These are phyloP conservation scores for Boletus mariae DNA, from an alignment of 1,284 basidiomycete genomes.

Conservation along the genomic window DNA sequence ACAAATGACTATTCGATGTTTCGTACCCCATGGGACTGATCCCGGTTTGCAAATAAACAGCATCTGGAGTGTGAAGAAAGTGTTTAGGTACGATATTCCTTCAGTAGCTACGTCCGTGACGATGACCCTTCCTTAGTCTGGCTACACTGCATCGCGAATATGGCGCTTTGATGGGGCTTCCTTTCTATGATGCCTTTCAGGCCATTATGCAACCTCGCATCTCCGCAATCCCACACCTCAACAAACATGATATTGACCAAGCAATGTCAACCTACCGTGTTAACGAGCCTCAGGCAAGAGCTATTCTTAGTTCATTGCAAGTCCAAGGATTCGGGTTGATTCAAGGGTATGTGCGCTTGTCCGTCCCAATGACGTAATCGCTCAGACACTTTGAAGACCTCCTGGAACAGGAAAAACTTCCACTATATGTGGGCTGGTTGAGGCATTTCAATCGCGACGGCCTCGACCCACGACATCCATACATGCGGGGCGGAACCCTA, in stretches of 20 bases:
- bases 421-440: constrained; percentile 94
- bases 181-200: constrained; percentile 76
- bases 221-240: constrained; percentile 45
- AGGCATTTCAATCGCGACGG: constrained; percentile 72
- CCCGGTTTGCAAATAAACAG: constrained; percentile 61
- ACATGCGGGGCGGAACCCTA: constrained; percentile 40
- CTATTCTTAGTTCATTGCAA: constrained; percentile 76
- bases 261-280: constrained; percentile 74
- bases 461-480: constrained; percentile 48
- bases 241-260: constrained; percentile 53
- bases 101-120: background rate
- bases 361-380: constrained; percentile 1
- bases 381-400: constrained; percentile 46
- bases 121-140: constrained; percentile 50
- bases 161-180: constrained; percentile 79
- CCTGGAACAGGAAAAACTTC: constrained; percentile 99
- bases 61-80: constrained; percentile 75
- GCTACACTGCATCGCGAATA: constrained; percentile 93
- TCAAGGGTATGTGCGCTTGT: constrained; percentile 71
- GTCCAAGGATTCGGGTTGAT: constrained; percentile 87
- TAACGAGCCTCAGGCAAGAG: constrained; percentile 93
- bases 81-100: constrained; percentile 62
- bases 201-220: constrained; percentile 70
- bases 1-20: constrained; percentile 50
- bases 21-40: constrained; percentile 40